phyloP scores from a whole-genome alignment of 306 rosid species.

The Quercus mongolica region DNA sequence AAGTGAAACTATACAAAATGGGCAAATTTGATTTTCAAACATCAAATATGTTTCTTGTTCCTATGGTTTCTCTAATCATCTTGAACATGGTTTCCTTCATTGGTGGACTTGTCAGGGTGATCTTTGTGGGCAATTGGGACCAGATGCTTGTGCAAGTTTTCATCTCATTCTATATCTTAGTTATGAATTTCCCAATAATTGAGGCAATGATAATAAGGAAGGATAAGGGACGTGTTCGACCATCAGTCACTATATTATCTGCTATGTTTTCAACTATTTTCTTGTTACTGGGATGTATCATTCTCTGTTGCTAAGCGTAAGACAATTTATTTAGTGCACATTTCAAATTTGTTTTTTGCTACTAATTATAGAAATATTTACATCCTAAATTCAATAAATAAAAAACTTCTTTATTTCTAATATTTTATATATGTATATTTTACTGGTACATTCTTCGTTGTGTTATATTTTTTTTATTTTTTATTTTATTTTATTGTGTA shows the following conservation, averaged over 20 bases:
- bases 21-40: slow-evolving; percentile 56
- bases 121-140: slow-evolving; percentile 29
- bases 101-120: slow-evolving; percentile 35
- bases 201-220: slow-evolving; percentile 30
- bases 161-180: slow-evolving; percentile 19
- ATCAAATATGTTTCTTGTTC: slow-evolving; percentile 48
- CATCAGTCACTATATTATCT: slow-evolving; percentile 7
- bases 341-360: too few relatives aligned
- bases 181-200: slow-evolving; percentile 17
- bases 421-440: too few relatives aligned
- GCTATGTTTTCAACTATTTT: background rate
- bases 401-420: too few relatives aligned
- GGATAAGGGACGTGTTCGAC: slow-evolving; percentile 22
- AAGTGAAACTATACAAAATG: slow-evolving; percentile 35
- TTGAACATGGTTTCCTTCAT: slow-evolving; percentile 39
- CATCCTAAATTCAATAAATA: too few relatives aligned
- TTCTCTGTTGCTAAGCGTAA: background rate
- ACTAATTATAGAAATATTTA: too few relatives aligned
- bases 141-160: slow-evolving; percentile 32
- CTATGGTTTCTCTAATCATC: slow-evolving; percentile 43
- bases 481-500: too few relatives aligned
- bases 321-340: too few relatives aligned
- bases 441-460: too few relatives aligned
- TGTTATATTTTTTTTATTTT: too few relatives aligned
- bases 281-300: background rate